Base-by-base conservation (phyloP, 1,139 yeast genomes). In the Taphrina flavorubra region DNA sequence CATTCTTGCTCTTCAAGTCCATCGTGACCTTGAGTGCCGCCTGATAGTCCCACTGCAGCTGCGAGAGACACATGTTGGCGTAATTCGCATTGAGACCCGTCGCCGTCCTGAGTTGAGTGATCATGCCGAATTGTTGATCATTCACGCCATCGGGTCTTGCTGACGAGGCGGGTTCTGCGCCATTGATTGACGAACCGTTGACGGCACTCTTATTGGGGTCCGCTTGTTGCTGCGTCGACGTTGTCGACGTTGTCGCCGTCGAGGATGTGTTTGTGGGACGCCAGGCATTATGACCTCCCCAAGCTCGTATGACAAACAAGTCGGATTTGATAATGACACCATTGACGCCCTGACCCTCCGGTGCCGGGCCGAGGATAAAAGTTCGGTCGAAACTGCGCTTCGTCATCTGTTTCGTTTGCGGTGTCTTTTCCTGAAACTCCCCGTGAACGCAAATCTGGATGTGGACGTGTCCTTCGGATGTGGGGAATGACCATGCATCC, bases 401-500 rank as follows among this genome's bases (percentile, higher is more conserved):
- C 61, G 65, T 73, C 77, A 56, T 81, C 84, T 11, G 89, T 90
- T 64, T 81, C 82, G 6, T 79, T 87, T 61, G 78, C 77, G 78
- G 68, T 51, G 61, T 94, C 73, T 55, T 70, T 70, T 70, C 98
- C 67, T 85, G 87, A 76, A 86, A 92, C 69, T 85, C 87, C 1
- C 99, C 99, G 78, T 94, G 99, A 25, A 92, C 79, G 1, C 86
- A 82, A 51, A 92, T 84, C 76, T 89, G 81, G 73, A 94, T 86
- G 7, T 96, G 97, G 68, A 86, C 85, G 56, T 92, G 84, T 64
- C 85, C 87, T 6, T 91, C 87, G 6, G 73, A 71, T 18, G 76
- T 78, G 13, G 71, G 69, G 18, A 78, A 73, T 39, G 90, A 83
- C 82, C 89, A 87, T 1, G 90, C 84, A 76, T 95, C 97, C 79